These are phyloP conservation scores for Yamadazyma songkhlaensis DNA, from an alignment of 1,139 yeast genomes.

Conservation along the genomic window DNA sequence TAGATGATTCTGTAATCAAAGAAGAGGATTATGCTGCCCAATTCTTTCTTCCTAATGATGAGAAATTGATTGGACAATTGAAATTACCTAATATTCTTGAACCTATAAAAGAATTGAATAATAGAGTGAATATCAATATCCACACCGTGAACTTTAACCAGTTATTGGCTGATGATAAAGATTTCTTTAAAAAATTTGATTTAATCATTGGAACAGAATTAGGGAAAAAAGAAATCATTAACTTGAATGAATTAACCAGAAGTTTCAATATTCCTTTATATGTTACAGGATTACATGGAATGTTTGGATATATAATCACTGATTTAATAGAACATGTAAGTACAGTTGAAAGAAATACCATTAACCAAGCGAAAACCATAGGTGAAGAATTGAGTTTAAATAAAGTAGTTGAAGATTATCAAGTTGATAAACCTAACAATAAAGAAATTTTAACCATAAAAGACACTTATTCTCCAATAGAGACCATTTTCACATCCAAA, in stretches of 20 bases:
- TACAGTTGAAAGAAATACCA: slow-evolving; percentile 37
- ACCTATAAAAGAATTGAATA: slow-evolving; percentile 69
- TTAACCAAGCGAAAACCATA: slow-evolving; percentile 48
- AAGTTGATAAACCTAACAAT: slow-evolving; percentile 22
- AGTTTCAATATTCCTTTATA: slow-evolving; percentile 60
- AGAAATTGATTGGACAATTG: slow-evolving; percentile 41
- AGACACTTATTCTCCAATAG: slow-evolving; percentile 48
- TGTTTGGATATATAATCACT: slow-evolving; percentile 77
- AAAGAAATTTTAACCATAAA: slow-evolving; percentile 55
- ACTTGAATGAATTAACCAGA: slow-evolving; percentile 56
- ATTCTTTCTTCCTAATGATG: slow-evolving; percentile 66
- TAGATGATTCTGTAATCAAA: slow-evolving; percentile 55
- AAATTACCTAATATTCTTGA: slow-evolving; percentile 56
- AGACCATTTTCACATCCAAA: slow-evolving; percentile 31
- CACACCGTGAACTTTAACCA: slow-evolving; percentile 32
- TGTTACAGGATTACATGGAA: slow-evolving; percentile 68
- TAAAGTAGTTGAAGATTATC: slow-evolving; percentile 52
- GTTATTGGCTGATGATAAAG: slow-evolving; percentile 20
- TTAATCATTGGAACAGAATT: slow-evolving; percentile 76
- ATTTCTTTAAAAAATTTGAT: slow-evolving; percentile 60
- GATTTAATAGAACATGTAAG: slow-evolving; percentile 71
- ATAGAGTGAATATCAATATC: slow-evolving; percentile 58
- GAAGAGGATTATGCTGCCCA: slow-evolving; percentile 74
- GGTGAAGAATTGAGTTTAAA: slow-evolving; percentile 46
- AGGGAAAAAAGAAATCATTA: slow-evolving; percentile 34